phyloP scores from a whole-genome alignment of 164 flowering plant genomes.

The Akebia trifoliata region DNA sequence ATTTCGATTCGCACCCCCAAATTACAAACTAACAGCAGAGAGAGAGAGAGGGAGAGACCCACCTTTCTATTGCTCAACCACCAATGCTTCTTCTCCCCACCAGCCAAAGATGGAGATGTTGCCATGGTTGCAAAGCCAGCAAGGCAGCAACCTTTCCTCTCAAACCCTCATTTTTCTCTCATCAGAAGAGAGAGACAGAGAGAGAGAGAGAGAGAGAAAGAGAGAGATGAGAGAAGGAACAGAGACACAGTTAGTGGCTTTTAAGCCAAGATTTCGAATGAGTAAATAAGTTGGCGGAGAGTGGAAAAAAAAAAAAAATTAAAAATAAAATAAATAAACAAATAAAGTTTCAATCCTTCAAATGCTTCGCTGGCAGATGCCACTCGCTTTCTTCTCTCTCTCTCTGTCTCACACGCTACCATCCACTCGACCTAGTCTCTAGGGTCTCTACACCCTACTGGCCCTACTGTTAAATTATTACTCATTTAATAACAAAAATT shows the following conservation, averaged over 20 bases:
- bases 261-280: constrained; percentile 3
- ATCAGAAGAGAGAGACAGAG: constrained; percentile 1
- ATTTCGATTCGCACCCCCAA: neutral
- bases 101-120: constrained; percentile 39
- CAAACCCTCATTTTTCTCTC: too few relatives aligned
- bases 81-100: constrained; percentile 81
- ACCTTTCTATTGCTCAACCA: constrained; percentile 91
- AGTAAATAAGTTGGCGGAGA: constrained; percentile 1
- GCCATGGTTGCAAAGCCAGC: constrained; percentile 36
- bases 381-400: constrained; percentile 23
- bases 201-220: constrained; percentile 12
- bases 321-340: neutral
- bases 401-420: constrained; percentile 2
- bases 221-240: neutral
- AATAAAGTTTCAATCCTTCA: constrained; percentile 58
- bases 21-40: neutral
- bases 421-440: constrained; percentile 1
- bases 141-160: neutral
- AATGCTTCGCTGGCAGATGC: constrained; percentile 71
- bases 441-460: neutral
- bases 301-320: constrained; percentile 3
- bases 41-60: neutral
- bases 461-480: too few relatives aligned
- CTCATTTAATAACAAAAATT: too few relatives aligned
- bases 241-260: neutral